Conservation (phyloP, 1,139 yeast genomes). For the Wickerhamiella pararugosa region DNA sequence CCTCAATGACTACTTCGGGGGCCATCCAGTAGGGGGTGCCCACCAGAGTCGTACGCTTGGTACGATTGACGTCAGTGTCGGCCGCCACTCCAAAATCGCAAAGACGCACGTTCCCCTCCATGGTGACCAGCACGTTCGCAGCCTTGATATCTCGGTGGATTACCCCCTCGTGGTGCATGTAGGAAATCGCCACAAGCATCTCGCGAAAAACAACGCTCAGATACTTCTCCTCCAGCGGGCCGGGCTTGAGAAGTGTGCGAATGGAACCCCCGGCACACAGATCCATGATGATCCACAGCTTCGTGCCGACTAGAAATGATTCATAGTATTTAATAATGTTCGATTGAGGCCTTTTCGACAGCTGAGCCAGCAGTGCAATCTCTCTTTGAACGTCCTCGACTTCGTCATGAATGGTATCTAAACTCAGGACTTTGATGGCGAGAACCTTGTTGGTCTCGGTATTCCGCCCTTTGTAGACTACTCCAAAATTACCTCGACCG, state of each 20-base stretch:
- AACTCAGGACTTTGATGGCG: conserved; percentile 82
- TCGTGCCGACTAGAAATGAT: conserved; percentile 69
- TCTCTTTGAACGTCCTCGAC: conserved; percentile 92
- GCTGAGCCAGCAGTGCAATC: conserved; percentile 67
- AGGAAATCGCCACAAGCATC: conserved; percentile 56
- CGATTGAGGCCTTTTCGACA: conserved; percentile 54
- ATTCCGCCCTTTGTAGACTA: conserved; percentile 70
- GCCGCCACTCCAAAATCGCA: conserved; percentile 99
- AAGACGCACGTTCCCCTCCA: conserved; percentile 76
- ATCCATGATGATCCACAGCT: conserved; percentile 96
- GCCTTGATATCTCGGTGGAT: conserved; percentile 95
- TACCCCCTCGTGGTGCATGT: conserved; percentile 78
- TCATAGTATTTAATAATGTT: conserved; percentile 91
- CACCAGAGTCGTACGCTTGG: conserved; percentile 86
- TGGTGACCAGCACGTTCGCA: conserved; percentile 79
- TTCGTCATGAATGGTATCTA: conserved; percentile 90
- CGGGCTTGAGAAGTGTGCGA: conserved; percentile 75
- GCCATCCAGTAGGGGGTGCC: conserved; percentile 99
- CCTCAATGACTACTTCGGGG: conserved; percentile 93
- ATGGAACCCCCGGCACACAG: conserved; percentile 95
- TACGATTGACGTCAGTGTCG: conserved; percentile 59
- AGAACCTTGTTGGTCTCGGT: conserved; percentile 56
- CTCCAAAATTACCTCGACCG: conserved; percentile 94
- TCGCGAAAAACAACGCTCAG: conserved; percentile 75
- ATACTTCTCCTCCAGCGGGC: conserved; percentile 72